Base-by-base conservation (phyloP, 78 protist genomes). In the Guillardia theta region DNA sequence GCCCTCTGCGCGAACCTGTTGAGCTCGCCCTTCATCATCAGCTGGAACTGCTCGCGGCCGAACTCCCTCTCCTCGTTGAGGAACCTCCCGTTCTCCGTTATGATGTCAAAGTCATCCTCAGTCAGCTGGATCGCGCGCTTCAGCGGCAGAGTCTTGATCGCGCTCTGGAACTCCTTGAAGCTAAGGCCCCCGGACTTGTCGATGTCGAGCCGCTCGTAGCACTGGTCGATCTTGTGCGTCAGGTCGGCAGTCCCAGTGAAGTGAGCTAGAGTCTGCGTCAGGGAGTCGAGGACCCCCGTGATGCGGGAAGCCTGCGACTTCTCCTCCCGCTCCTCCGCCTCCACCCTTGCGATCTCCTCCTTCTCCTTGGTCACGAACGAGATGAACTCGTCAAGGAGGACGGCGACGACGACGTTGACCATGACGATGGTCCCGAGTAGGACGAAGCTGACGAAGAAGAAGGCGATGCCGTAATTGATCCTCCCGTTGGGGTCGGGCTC, bases 401-500 rank as follows among this genome's bases (percentile, higher is more conserved):
- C 33, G 9, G 83, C 83, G 1, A 70, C 83, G 6, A 70, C 83
- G 83, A 70, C 83, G 83, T 70, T 70, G 83, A 70, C 12, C 45
- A 70, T 4, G 41, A 70, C 41, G 46, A 18, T 33, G 5, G 21
- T 43, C 4, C 9, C 83, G 22, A 78, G 4, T 45, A 43, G 33
- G 48, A 78, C n/a, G 90, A n/a, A n/a, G 90, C 21, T 44, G 90
- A 43, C 45, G 47, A 78, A 8, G 90, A 78, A 78, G 90, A 78
- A n/a, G 9, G 90, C 21, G 18, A 36, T 48, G 44, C 18, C 39
- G 12, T 6, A 36, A 24, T 24, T 24, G 53, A 24, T n/a, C 50
- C 37, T 36, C 0, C n/a, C 33, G 39, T 21, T 64, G 80, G 80
- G 39, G 1, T 37, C 45, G 24, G 5, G 24, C 33, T 1, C 8